Percentiles rank a stretch among this genome's conserved stretches.
phyloP scores from a whole-genome alignment of 73 alveolate species.

The Paramecium caudatum region DNA sequence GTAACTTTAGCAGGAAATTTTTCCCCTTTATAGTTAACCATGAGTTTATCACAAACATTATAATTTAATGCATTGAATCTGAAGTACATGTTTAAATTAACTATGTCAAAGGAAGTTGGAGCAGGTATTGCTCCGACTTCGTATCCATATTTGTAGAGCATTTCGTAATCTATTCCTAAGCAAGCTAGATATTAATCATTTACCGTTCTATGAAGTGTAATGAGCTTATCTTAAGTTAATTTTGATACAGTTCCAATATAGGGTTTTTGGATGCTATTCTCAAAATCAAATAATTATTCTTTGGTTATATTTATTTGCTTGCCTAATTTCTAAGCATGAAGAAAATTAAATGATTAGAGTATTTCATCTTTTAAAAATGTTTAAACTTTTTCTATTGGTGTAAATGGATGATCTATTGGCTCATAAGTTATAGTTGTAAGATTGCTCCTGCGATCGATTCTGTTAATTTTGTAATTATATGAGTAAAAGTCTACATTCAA shows the following conservation, averaged over 20 bases:
- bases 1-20: background rate
- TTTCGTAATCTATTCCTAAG: background rate
- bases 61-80: background rate
- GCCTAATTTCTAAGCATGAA: background rate
- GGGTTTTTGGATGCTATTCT: conserved; percentile 3
- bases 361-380: background rate
- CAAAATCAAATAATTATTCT: background rate
- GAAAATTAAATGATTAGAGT: background rate
- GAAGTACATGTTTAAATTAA: background rate
- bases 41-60: background rate
- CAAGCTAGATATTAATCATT: background rate
- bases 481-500: background rate
- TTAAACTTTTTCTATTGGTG: background rate
- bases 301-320: background rate
- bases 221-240: background rate
- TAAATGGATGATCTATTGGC: background rate
- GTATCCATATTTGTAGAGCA: background rate
- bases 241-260: conserved; percentile 7
- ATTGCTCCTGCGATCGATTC: background rate
- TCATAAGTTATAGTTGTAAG: background rate
- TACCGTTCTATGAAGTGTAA: background rate
- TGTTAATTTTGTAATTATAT: background rate
- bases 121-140: background rate
- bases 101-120: background rate
- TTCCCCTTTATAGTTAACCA: background rate